Evolutionary conservation across 2,329 filamentous ascomycete species (phyloP).

Genomic region (Bipolaris zeicola): DNA sequence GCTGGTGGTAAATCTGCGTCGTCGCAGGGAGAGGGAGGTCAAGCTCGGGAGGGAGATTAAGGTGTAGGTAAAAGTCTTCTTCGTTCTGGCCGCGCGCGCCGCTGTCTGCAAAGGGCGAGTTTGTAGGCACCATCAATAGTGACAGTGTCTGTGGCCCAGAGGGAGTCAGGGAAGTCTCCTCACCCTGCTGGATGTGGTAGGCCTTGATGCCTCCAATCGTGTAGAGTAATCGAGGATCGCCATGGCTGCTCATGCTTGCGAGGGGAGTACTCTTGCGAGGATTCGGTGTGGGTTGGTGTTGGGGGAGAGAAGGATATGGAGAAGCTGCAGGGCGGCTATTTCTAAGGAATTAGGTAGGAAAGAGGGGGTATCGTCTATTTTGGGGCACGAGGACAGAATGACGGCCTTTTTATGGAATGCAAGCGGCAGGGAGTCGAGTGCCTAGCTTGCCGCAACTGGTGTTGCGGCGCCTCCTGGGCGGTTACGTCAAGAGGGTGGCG

Average conservation of each 20-base stretch:
- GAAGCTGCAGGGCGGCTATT: background rate
- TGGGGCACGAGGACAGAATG: constrained; percentile 7
- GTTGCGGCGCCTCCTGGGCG: constrained; percentile 21
- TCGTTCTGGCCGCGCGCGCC: constrained; percentile 63
- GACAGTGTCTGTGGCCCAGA: constrained; percentile 90
- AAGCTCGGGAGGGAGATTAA: constrained; percentile 92
- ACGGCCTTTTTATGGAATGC: constrained; percentile 20
- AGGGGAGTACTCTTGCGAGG: constrained; percentile 17
- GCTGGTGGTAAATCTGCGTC: constrained; percentile 96
- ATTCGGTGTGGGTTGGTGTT: background rate
- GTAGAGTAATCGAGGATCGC: constrained; percentile 62
- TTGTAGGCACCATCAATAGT: constrained; percentile 93
- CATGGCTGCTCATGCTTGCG: constrained; percentile 55
- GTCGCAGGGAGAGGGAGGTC: constrained; percentile 92
- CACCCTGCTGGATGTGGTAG: constrained; percentile 87
- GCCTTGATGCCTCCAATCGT: constrained; percentile 82
- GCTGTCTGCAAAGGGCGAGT: constrained; percentile 67
- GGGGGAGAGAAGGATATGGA: background rate
- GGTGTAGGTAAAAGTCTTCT: constrained; percentile 95
- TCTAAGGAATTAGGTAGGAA: background rate
- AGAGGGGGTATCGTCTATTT: constrained; percentile 22
- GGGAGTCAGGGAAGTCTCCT: constrained; percentile 80
- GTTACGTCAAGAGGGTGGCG: constrained; percentile 7
- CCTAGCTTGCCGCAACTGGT: constrained; percentile 18
- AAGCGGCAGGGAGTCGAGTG: constrained; percentile 9